These are phyloP conservation scores for Neurospora sp. DNA, from an alignment of 495 filamentous ascomycete species.

Conservation along the genomic window DNA sequence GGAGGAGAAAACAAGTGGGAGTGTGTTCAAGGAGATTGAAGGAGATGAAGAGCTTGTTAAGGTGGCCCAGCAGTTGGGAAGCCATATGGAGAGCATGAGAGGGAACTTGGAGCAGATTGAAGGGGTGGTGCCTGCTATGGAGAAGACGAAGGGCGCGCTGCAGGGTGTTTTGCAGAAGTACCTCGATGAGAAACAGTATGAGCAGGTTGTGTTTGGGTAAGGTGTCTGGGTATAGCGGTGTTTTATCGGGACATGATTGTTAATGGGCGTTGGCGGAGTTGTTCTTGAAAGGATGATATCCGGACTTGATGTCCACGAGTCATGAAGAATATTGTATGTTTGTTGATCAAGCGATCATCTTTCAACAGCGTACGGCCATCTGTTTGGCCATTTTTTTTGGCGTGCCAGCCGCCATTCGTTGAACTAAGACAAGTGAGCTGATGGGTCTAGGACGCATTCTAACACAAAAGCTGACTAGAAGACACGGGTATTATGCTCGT, in stretches of 20 bases:
- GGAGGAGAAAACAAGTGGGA: conserved; percentile 6
- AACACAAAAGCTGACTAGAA: not conserved
- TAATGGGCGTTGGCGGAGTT: not conserved
- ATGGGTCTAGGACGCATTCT: not conserved
- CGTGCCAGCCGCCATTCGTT: not conserved
- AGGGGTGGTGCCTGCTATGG: conserved; percentile 32
- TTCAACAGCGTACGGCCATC: not conserved
- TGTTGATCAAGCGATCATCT: not conserved
- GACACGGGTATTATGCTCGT: not conserved
- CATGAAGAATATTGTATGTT: not conserved
- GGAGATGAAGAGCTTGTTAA: conserved; percentile 24
- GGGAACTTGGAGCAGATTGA: conserved; percentile 46
- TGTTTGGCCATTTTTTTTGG: not conserved
- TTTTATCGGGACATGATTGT: not conserved
- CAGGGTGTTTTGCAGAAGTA: conserved; percentile 31
- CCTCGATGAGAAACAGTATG: conserved; percentile 35
- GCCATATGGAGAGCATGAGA: conserved; percentile 47
- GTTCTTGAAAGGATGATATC: not conserved
- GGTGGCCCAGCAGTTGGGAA: conserved; percentile 33
- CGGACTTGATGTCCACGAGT: not conserved
- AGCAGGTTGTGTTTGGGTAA: conserved; percentile 32
- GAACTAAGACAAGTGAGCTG: not conserved
- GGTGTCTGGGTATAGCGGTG: not conserved
- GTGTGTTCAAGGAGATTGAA: conserved; percentile 25
- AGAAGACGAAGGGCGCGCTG: conserved; percentile 32